Evolutionary conservation across 768 basidiomycete species (phyloP).

Genomic region (Leucosporidium yakuticum): DNA sequence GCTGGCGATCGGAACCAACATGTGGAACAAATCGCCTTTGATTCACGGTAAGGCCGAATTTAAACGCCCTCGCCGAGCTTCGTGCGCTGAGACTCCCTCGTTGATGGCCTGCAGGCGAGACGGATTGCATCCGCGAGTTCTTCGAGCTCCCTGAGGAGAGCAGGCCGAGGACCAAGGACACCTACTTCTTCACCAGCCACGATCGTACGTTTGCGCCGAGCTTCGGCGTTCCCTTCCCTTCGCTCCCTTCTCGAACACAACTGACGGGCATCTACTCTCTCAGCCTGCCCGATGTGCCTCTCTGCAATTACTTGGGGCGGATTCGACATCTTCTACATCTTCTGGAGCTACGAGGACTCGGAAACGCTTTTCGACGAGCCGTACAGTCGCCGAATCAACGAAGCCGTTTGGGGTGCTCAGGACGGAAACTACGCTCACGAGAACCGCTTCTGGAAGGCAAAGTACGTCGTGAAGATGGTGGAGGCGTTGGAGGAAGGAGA

Average conservation of each 20-base stretch:
- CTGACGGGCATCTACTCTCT: neutral
- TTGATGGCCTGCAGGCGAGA: neutral
- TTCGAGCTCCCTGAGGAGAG: neutral
- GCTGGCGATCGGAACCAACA: neutral
- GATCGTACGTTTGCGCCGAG: too few species aligned
- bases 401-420: neutral
- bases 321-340: neutral
- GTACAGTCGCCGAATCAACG: neutral
- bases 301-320: neutral
- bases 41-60: neutral
- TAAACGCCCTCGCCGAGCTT: too few species aligned
- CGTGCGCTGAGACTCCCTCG: too few species aligned
- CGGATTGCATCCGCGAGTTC: neutral
- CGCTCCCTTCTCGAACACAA: neutral
- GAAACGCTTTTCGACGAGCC: neutral
- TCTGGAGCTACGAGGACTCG: neutral
- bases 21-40: neutral
- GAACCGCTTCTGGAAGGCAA: neutral
- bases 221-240: neutral
- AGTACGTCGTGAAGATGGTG: neutral
- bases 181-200: neutral
- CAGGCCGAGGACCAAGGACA: neutral
- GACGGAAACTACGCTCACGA: neutral
- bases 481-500: neutral
- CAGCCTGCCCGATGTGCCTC: neutral